These are phyloP conservation scores for Xylariaceae sp. DNA, from an alignment of 2,329 filamentous ascomycete species.

Conservation along the genomic window DNA sequence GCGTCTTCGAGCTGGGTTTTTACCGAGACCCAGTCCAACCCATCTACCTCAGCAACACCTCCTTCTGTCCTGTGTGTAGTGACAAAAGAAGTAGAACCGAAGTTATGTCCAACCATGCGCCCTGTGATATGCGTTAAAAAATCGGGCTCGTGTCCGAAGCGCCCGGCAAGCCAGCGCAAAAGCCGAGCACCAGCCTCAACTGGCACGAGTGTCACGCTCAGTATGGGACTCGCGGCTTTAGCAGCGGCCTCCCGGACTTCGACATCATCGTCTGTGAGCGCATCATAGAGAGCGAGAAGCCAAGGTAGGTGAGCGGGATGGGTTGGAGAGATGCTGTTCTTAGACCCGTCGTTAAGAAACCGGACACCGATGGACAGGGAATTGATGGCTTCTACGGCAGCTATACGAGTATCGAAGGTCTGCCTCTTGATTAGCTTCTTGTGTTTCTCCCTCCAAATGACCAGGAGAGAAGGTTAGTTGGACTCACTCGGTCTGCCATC, in stretches of 20 bases:
- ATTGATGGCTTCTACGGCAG: constrained; percentile 62
- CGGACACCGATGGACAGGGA: constrained; percentile 52
- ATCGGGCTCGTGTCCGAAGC: constrained; percentile 43
- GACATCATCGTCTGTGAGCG: constrained; percentile 89
- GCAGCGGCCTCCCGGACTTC: constrained; percentile 77
- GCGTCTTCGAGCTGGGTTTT: constrained; percentile 52
- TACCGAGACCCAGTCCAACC: constrained; percentile 37
- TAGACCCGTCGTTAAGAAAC: not conserved
- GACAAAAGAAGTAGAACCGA: constrained; percentile 24
- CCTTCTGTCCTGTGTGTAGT: constrained; percentile 19
- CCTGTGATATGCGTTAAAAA: constrained; percentile 51
- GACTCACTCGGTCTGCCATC: constrained; percentile 55
- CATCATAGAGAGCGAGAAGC: constrained; percentile 74
- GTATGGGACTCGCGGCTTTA: constrained; percentile 52
- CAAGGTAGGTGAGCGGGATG: constrained; percentile 56
- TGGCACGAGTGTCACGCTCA: constrained; percentile 53
- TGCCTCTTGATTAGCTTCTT: constrained; percentile 39
- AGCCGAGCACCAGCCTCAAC: constrained; percentile 56
- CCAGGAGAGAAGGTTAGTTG: not conserved
- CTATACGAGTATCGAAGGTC: constrained; percentile 70
- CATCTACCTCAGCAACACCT: constrained; percentile 10
- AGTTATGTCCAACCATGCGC: constrained; percentile 50
- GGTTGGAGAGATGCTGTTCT: constrained; percentile 4
- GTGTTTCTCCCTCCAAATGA: not conserved
- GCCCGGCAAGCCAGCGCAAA: constrained; percentile 49